Conservation (phyloP, 2,329 filamentous ascomycete species). For the Parascedosporium putredinis region DNA sequence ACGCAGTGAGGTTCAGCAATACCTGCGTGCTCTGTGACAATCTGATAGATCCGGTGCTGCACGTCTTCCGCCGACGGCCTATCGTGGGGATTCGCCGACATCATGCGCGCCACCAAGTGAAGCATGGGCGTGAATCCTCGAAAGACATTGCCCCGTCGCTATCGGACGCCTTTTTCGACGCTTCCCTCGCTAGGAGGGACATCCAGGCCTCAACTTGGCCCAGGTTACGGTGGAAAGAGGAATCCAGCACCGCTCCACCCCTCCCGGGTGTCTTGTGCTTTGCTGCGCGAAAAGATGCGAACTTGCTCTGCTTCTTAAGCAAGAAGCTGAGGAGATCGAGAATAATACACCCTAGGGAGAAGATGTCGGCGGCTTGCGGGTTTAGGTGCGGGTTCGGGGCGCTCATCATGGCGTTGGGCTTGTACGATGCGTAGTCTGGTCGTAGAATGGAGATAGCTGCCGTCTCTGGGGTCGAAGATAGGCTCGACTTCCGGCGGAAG, state of each 20-base stretch:
- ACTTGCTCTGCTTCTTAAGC: constrained; percentile 56
- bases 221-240: constrained; percentile 63
- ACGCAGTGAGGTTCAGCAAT: constrained; percentile 43
- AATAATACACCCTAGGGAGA: constrained; percentile 62
- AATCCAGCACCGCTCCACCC: constrained; percentile 53
- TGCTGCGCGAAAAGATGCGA: constrained; percentile 54
- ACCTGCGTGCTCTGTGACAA: constrained; percentile 36
- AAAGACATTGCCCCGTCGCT: constrained; percentile 34
- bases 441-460: constrained; percentile 26
- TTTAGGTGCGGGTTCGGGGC: constrained; percentile 34
- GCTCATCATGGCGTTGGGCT: constrained; percentile 21
- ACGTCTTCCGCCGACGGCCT: constrained; percentile 43
- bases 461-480: constrained; percentile 24
- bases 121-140: constrained; percentile 41
- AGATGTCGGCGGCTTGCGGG: constrained; percentile 56
- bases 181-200: constrained; percentile 47
- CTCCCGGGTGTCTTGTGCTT: constrained; percentile 50
- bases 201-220: constrained; percentile 62
- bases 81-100: constrained; percentile 38
- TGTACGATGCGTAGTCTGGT: constrained; percentile 18
- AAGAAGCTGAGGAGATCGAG: constrained; percentile 61
- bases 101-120: constrained; percentile 42
- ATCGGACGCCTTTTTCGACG: constrained; percentile 31
- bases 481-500: constrained; percentile 22
- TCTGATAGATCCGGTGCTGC: constrained; percentile 39